phyloP scores from a whole-genome alignment of 352 stramenopile genomes.

The Globisporangium recalcitrans region DNA sequence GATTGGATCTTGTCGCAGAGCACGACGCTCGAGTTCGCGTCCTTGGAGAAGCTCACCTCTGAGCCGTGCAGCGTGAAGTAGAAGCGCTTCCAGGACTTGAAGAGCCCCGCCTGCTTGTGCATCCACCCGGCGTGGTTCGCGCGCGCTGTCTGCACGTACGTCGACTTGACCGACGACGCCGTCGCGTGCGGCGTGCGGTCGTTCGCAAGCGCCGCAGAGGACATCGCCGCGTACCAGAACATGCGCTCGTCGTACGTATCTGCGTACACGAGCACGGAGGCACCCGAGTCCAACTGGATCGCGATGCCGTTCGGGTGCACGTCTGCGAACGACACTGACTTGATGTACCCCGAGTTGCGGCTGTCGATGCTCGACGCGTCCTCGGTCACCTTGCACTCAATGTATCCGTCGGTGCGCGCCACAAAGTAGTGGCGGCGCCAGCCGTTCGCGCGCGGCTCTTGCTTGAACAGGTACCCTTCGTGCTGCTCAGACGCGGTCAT shows the following conservation, averaged over 20 bases:
- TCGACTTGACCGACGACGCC: constrained; percentile 55
- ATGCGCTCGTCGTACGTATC: constrained; percentile 80
- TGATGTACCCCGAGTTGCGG: constrained; percentile 60
- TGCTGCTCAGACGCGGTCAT: constrained; percentile 58
- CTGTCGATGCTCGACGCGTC: constrained; percentile 29
- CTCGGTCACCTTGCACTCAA: constrained; percentile 59
- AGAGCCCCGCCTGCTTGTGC: constrained; percentile 66
- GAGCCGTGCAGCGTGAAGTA: constrained; percentile 78
- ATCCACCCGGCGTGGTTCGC: constrained; percentile 79
- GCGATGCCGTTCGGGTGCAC: constrained; percentile 61
- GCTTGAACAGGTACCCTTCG: constrained; percentile 62
- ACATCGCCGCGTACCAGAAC: constrained; percentile 78
- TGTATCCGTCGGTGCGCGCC: constrained; percentile 62
- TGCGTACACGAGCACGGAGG: constrained; percentile 66
- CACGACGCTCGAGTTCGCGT: constrained; percentile 61
- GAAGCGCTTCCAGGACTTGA: constrained; percentile 78
- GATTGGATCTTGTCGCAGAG: constrained; percentile 54
- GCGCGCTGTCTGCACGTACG: constrained; percentile 67
- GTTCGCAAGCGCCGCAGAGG: constrained; percentile 48
- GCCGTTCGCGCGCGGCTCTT: constrained; percentile 40
- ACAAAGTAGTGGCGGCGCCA: constrained; percentile 65
- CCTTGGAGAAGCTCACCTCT: constrained; percentile 66
- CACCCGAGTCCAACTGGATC: constrained; percentile 62
- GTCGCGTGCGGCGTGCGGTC: constrained; percentile 25
- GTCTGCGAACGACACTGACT: constrained; percentile 63